Evolutionary conservation across 495 filamentous ascomycete species (phyloP).

Genomic region (Penicillium subrubescens): DNA sequence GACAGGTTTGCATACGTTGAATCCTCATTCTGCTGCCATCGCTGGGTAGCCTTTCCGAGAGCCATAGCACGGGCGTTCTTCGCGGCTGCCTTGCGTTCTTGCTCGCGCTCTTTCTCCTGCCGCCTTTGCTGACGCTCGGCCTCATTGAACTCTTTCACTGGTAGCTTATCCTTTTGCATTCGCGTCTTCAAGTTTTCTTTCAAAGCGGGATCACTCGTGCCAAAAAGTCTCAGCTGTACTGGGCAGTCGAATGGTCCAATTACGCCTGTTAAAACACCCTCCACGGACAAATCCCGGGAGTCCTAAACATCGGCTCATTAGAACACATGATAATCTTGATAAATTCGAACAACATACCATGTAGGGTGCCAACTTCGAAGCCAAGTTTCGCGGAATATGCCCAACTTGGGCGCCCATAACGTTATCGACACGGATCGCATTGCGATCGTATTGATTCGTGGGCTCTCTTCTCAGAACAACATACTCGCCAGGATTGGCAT

Average conservation of each 20-base stretch:
- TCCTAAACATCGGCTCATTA: constrained; percentile 45
- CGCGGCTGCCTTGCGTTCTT: constrained; percentile 53
- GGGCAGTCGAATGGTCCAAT: constrained; percentile 72
- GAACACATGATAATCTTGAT: neutral
- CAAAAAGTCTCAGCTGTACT: constrained; percentile 66
- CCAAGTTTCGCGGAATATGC: constrained; percentile 68
- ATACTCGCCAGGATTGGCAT: constrained; percentile 70
- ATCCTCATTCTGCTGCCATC: constrained; percentile 32
- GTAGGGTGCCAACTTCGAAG: constrained; percentile 71
- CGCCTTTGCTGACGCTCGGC: constrained; percentile 35
- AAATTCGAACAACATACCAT: constrained; percentile 48
- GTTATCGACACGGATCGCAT: constrained; percentile 81
- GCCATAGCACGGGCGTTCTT: constrained; percentile 47
- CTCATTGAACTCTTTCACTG: constrained; percentile 44
- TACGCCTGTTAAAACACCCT: constrained; percentile 64
- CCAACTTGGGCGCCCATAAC: constrained; percentile 80
- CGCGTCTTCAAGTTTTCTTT: constrained; percentile 56
- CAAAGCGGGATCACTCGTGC: constrained; percentile 55
- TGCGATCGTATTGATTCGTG: constrained; percentile 70
- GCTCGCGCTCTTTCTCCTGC: constrained; percentile 36
- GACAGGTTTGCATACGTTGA: constrained; percentile 37
- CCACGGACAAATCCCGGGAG: constrained; percentile 55
- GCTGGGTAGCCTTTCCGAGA: constrained; percentile 38
- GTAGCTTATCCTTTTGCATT: constrained; percentile 65
- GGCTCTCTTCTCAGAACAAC: constrained; percentile 71